A percentile compares a stretch with the other conserved stretches of the same genome.
Conservation (phyloP, 2,329 filamentous ascomycete species). For the Trichoderma breve region DNA sequence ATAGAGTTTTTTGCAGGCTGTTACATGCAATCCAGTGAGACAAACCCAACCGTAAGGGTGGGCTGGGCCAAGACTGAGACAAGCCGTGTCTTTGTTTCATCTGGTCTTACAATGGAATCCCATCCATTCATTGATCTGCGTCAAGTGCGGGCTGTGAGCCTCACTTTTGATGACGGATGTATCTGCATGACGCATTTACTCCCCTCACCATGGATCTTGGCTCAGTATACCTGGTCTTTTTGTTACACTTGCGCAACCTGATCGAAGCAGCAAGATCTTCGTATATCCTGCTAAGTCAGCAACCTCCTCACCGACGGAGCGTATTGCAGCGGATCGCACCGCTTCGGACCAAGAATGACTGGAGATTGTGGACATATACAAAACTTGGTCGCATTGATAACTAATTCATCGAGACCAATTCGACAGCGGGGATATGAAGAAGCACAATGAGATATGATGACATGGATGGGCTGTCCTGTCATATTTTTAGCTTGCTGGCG, state of each 20-base stretch:
- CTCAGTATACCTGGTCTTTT: background rate
- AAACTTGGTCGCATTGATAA: background rate
- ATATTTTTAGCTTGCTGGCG: background rate
- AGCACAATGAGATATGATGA: background rate
- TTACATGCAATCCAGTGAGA: background rate
- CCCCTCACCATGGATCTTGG: background rate
- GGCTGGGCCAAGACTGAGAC: background rate
- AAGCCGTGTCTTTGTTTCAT: slow-evolving; percentile 1
- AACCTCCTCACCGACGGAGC: background rate
- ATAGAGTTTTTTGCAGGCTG: background rate
- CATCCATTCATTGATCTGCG: background rate
- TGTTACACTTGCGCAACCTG: background rate
- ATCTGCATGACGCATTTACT: background rate
- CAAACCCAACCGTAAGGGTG: background rate
- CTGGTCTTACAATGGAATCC: background rate
- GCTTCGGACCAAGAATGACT: background rate
- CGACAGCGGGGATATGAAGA: background rate
- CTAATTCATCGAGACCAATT: background rate
- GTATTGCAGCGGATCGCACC: background rate
- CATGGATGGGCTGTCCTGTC: background rate
- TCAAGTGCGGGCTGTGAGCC: background rate
- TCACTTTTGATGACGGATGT: background rate
- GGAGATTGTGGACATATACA: background rate
- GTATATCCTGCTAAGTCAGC: background rate
- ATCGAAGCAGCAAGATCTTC: background rate